phyloP scores from a whole-genome alignment of 1,284 basidiomycete species.

The Laetiporus sulphureus region DNA sequence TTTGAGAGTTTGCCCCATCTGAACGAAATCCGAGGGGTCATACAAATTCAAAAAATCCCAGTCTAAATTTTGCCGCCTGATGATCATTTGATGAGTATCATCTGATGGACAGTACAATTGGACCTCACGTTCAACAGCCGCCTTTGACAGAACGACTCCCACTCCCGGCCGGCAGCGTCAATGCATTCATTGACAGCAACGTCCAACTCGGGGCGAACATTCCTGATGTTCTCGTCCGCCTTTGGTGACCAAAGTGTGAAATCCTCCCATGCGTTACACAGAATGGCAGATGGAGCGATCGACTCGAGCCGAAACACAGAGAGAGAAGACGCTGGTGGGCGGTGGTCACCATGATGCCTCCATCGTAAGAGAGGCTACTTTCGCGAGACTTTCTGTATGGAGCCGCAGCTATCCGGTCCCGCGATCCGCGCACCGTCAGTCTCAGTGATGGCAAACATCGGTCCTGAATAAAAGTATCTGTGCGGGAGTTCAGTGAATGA shows the following conservation, averaged over 20 bases:
- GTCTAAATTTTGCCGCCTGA: constrained; percentile 94
- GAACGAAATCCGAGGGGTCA: constrained; percentile 86
- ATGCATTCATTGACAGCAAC: constrained; percentile 90
- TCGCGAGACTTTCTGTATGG: constrained; percentile 92
- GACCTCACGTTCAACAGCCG: constrained; percentile 69
- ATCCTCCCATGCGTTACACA: constrained; percentile 90
- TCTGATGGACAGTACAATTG: no score
- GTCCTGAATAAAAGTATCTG: constrained; percentile 78
- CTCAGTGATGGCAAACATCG: constrained; percentile 78
- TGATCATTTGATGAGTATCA: no score
- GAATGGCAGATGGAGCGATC: constrained; percentile 83
- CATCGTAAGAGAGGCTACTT: constrained; percentile 15
- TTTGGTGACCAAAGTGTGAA: constrained; percentile 82
- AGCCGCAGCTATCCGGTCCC: constrained; percentile 75
- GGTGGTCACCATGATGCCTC: constrained; percentile 9
- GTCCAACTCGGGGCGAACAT: constrained; percentile 80
- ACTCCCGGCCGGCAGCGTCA: constrained; percentile 89
- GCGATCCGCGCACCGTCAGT: constrained; percentile 84
- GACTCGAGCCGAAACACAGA: constrained; percentile 91
- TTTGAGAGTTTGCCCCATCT: constrained; percentile 87
- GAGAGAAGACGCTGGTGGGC: constrained; percentile 56
- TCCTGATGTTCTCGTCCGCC: constrained; percentile 89
- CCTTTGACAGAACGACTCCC: constrained; percentile 87
- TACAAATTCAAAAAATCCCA: constrained; percentile 90
- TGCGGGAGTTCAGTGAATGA: neutral